These are phyloP conservation scores for Phytopythium kandeliae DNA, from an alignment of 352 stramenopile genomes.

Conservation along the genomic window DNA sequence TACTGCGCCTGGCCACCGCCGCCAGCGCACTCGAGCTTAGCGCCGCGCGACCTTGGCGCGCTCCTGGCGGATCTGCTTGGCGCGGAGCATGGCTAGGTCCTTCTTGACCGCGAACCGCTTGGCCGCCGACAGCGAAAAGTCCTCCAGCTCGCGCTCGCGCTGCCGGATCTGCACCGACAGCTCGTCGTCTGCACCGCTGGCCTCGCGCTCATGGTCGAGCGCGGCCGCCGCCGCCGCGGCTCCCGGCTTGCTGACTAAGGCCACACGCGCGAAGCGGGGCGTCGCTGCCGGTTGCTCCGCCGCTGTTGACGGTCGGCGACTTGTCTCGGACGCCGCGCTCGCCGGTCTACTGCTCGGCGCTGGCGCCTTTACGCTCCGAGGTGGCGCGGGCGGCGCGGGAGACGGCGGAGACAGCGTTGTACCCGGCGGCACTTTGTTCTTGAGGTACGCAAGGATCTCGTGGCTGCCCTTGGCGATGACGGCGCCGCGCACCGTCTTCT, in stretches of 20 bases:
- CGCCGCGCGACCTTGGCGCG: slow-evolving; percentile 10
- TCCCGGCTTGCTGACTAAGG: neutral
- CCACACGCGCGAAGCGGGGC: slow-evolving; percentile 1
- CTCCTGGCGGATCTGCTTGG: slow-evolving; percentile 51
- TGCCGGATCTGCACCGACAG: slow-evolving; percentile 39
- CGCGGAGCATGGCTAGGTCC: slow-evolving; percentile 63
- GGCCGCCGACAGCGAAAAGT: slow-evolving; percentile 44
- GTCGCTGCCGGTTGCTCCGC: neutral
- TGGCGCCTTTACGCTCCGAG: neutral
- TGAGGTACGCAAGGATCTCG: slow-evolving; percentile 69
- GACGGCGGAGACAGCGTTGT: slow-evolving; percentile 14
- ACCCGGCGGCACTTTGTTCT: slow-evolving; percentile 66
- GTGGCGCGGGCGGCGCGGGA: neutral
- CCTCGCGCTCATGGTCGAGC: neutral
- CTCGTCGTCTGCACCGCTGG: neutral
- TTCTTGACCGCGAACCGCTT: slow-evolving; percentile 85
- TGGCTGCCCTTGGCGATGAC: slow-evolving; percentile 74
- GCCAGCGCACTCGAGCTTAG: neutral
- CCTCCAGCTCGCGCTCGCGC: slow-evolving; percentile 62
- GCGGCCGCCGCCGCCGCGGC: neutral
- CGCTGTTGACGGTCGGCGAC: neutral
- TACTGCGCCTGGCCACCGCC: too few relatives aligned
- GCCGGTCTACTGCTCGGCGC: neutral
- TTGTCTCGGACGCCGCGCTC: neutral
- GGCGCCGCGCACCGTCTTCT: slow-evolving; percentile 65